phyloP scores from a whole-genome alignment of 352 stramenopile genomes.

The Globisporangium ultimum region DNA sequence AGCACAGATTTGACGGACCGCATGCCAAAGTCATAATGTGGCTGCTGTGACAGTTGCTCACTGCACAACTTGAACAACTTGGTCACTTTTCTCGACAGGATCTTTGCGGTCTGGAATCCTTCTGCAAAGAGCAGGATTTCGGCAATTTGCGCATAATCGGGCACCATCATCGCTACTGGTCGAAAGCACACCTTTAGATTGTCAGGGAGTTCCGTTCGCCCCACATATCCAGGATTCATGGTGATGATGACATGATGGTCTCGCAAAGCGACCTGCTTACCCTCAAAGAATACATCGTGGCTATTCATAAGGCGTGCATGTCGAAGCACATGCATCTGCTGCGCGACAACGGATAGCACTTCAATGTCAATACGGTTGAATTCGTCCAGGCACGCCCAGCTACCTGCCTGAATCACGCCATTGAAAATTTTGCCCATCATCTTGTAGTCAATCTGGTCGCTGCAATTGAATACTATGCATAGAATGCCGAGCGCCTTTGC shows the following conservation, averaged over 20 bases:
- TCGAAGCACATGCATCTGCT: slow-evolving; percentile 76
- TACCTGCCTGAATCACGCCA: slow-evolving; percentile 68
- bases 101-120: slow-evolving; percentile 66
- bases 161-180: slow-evolving; percentile 88
- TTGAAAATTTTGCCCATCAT: slow-evolving; percentile 88
- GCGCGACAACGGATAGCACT: slow-evolving; percentile 84
- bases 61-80: slow-evolving; percentile 84
- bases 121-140: slow-evolving; percentile 84
- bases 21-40: slow-evolving; percentile 90
- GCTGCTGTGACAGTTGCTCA: slow-evolving; percentile 81
- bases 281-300: slow-evolving; percentile 51
- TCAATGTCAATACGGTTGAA: slow-evolving; percentile 91
- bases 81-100: slow-evolving; percentile 63
- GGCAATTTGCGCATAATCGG: slow-evolving; percentile 80
- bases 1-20: slow-evolving; percentile 80
- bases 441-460: slow-evolving; percentile 92
- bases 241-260: slow-evolving; percentile 86
- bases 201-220: slow-evolving; percentile 78
- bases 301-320: slow-evolving; percentile 37
- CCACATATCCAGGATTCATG: slow-evolving; percentile 86
- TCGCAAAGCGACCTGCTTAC: slow-evolving; percentile 42
- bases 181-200: slow-evolving; percentile 86
- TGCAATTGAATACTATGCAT: slow-evolving; percentile 96
- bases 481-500: slow-evolving; percentile 89
- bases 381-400: slow-evolving; percentile 87